phyloP scores from a whole-genome alignment of 371 early-diverging fungal genomes.

The Capillidium heterosporum region DNA sequence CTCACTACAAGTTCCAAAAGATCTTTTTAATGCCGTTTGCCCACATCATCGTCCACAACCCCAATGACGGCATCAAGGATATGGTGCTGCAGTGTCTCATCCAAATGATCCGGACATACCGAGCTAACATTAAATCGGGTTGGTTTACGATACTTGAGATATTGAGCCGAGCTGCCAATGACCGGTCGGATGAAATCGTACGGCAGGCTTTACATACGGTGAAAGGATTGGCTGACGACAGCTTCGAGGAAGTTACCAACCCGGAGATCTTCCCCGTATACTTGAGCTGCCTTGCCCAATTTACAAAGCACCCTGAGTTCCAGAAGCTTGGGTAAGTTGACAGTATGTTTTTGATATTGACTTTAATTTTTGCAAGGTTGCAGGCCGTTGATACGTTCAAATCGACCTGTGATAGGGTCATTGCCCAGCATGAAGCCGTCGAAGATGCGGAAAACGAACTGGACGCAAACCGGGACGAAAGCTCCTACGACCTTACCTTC shows the following conservation, averaged over 20 bases:
- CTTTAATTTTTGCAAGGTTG: slow-evolving; percentile 1
- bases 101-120: slow-evolving; percentile 69
- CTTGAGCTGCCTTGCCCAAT: slow-evolving; percentile 62
- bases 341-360: not conserved
- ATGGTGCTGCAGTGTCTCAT: slow-evolving; percentile 76
- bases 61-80: slow-evolving; percentile 67
- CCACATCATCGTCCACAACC: slow-evolving; percentile 57
- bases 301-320: slow-evolving; percentile 32
- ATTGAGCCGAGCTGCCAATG: slow-evolving; percentile 57
- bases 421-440: not conserved
- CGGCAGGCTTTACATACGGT: slow-evolving; percentile 45
- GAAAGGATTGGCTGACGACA: slow-evolving; percentile 35
- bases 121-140: slow-evolving; percentile 62
- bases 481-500: slow-evolving; percentile 16
- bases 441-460: not conserved
- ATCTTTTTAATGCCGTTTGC: slow-evolving; percentile 87
- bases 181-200: slow-evolving; percentile 42
- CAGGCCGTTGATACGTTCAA: slow-evolving; percentile 1
- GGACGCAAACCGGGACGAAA: not conserved
- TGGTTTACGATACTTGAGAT: slow-evolving; percentile 85
- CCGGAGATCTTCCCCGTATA: slow-evolving; percentile 46
- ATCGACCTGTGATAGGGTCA: slow-evolving; percentile 6
- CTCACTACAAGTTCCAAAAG: slow-evolving; percentile 93
- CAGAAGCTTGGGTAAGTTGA: slow-evolving; percentile 14
- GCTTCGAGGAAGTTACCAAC: slow-evolving; percentile 15